These are phyloP conservation scores for Aspergillus transmontanensis DNA, from an alignment of 2,329 filamentous ascomycete species.

Conservation along the genomic window DNA sequence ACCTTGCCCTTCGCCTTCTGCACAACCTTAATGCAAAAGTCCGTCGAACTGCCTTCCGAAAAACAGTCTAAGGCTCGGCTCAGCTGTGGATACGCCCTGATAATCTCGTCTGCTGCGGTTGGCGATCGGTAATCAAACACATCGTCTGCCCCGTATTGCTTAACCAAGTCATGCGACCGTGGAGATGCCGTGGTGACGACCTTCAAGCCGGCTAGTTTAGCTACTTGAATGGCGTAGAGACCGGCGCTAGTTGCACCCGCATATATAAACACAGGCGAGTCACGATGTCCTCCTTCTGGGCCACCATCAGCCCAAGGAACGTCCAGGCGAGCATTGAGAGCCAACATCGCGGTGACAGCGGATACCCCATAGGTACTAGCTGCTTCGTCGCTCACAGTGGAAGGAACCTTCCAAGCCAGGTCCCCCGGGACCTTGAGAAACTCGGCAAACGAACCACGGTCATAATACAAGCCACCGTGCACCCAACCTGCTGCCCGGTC, in stretches of 20 bases:
- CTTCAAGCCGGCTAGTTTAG: constrained; percentile 12
- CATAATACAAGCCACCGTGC: constrained; percentile 1
- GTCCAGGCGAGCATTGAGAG: not conserved
- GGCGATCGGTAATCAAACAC: not conserved
- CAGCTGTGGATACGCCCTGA: not conserved
- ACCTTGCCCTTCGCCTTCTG: not conserved
- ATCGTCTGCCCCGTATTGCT: constrained; percentile 12
- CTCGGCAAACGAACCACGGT: not conserved
- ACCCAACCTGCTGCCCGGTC: constrained; percentile 9
- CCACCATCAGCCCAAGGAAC: not conserved
- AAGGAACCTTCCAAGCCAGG: not conserved
- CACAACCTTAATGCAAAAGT: not conserved
- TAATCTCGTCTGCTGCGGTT: not conserved
- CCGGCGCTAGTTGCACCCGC: constrained; percentile 13
- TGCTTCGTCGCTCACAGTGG: not conserved
- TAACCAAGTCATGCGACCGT: constrained; percentile 14
- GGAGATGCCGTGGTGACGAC: constrained; percentile 15
- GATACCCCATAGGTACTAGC: not conserved
- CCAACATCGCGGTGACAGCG: not conserved
- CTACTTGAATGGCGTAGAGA: constrained; percentile 13
- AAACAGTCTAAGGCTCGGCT: not conserved
- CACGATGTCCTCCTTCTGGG: not conserved
- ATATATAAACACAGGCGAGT: constrained; percentile 11
- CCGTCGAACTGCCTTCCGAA: not conserved
- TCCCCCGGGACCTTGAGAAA: not conserved